Evolutionary conservation across 345 rosid species (phyloP), one percentile per base, ranked within the genome.

Genomic region (Eutrema yunnanense): DNA sequence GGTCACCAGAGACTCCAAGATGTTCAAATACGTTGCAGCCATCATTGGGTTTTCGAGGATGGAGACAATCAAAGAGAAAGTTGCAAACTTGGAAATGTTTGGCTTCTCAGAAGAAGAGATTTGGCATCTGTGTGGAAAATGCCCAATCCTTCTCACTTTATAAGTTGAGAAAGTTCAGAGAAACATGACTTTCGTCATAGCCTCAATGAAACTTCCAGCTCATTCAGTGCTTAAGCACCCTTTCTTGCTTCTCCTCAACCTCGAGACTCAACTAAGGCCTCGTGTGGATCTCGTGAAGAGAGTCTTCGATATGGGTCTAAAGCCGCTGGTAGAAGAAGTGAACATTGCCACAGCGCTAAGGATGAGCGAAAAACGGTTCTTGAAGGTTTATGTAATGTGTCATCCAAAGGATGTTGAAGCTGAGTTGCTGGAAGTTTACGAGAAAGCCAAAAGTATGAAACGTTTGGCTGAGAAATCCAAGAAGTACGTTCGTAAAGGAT

Each of bases 141-240:
- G 83, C 56, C 96, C 78, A 12, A 22, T 47, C 19, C 27, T 76
- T 47, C 77, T 92, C 71, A 86, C 96, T 7, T 36, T 90, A 7
- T 90, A 95, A 6, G 78, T 86, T 57, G 96, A 88, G 4, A 90
- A 90, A 80, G 88, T 92, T 64, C 93, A 92, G 68, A 86, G 96
- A 79, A 92, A 88, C 63, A 92, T 92, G 96, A 75, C 95, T 47
- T 92, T 80, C 60, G 59, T 92, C 8, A 41, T 88, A 10, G 95
- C 85, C n/a, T 82, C 81, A 10, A 81, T 88, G 86, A 90, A 84
- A 73, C 74, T 85, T 12, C 79, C 90, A 14, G 88, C 96, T 32
- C 81, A 56, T 26, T 69, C 78, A 8, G 81, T 90, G 32, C 75
- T 87, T 11, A 27, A 76, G 33, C 22, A 82, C 62, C 98, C 96